Evolutionary conservation across 495 filamentous ascomycete species (phyloP).

Genomic region (Podospora tetraspora): DNA sequence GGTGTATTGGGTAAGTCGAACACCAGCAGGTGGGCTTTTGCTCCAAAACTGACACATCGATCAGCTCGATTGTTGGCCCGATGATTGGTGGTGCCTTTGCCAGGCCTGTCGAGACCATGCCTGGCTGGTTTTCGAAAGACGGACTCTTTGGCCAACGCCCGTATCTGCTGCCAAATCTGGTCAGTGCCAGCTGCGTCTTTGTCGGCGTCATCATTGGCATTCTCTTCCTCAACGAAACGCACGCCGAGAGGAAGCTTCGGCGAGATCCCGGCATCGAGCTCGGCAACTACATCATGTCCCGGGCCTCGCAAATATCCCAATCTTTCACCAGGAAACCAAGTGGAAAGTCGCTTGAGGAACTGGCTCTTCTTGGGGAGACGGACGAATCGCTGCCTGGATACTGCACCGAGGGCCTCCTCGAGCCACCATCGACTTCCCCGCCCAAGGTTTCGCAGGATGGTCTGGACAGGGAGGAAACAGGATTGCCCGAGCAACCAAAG

Average conservation of each 20-base stretch:
- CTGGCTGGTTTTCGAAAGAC: constrained; percentile 64
- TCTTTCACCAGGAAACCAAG: constrained; percentile 6
- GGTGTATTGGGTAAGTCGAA: constrained; percentile 77
- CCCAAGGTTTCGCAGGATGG: constrained; percentile 1
- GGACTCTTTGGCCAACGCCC: constrained; percentile 80
- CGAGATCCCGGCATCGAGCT: constrained; percentile 71
- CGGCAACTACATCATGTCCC: constrained; percentile 65
- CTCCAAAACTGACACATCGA: constrained; percentile 15
- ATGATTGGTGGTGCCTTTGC: constrained; percentile 86
- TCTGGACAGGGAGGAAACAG: constrained; percentile 17
- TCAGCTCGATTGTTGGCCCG: constrained; percentile 72
- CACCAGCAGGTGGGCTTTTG: background rate
- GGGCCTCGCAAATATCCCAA: constrained; percentile 27
- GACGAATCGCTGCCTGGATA: constrained; percentile 61
- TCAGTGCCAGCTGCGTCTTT: constrained; percentile 74
- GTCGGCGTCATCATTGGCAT: constrained; percentile 77
- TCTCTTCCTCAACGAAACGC: constrained; percentile 92
- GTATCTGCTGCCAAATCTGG: constrained; percentile 88
- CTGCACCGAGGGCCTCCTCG: constrained; percentile 50
- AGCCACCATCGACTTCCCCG: constrained; percentile 10
- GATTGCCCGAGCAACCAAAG: background rate
- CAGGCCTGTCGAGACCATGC: constrained; percentile 76
- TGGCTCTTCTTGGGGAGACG: constrained; percentile 44
- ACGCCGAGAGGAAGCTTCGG: constrained; percentile 71
- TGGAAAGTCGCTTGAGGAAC: constrained; percentile 42